Evolutionary conservation across 441 rosid species (phyloP).

Genomic region (Kokia cookei): DNA sequence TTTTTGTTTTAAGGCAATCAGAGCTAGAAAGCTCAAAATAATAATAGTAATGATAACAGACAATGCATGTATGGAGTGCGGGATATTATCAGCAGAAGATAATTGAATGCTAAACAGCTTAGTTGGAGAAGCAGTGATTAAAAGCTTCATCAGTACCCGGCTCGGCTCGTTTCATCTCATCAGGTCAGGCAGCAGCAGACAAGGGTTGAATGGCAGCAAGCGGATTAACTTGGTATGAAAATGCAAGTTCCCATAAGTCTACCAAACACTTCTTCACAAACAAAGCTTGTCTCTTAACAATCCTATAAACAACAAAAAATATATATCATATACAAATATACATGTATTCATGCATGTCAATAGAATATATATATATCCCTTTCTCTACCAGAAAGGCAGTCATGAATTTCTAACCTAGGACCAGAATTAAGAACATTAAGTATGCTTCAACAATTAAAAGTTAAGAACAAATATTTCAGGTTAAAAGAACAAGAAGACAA

Average conservation of each 20-base stretch:
- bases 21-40: too few relatives aligned
- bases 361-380: neutral
- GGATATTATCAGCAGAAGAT: neutral
- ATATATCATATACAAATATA: neutral
- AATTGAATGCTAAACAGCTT: neutral
- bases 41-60: neutral
- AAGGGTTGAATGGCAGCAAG: slow-evolving; percentile 82
- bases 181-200: slow-evolving; percentile 32
- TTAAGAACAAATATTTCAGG: neutral
- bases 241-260: slow-evolving; percentile 87
- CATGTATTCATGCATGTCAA: neutral
- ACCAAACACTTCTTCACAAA: slow-evolving; percentile 45
- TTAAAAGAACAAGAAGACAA: slow-evolving; percentile 6
- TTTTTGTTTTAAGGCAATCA: too few relatives aligned
- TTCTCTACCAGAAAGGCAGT: neutral
- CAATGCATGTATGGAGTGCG: neutral
- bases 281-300: slow-evolving; percentile 32
- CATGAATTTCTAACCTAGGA: neutral
- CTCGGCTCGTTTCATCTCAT: neutral
- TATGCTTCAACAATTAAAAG: neutral
- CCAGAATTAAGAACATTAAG: neutral
- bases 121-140: neutral
- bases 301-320: slow-evolving; percentile 34
- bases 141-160: neutral
- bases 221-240: slow-evolving; percentile 89